Evolutionary conservation across 345 rosid genomes (phyloP), one percentile per base, ranked within the genome.

Genomic region (Aurinia saxatilis): DNA sequence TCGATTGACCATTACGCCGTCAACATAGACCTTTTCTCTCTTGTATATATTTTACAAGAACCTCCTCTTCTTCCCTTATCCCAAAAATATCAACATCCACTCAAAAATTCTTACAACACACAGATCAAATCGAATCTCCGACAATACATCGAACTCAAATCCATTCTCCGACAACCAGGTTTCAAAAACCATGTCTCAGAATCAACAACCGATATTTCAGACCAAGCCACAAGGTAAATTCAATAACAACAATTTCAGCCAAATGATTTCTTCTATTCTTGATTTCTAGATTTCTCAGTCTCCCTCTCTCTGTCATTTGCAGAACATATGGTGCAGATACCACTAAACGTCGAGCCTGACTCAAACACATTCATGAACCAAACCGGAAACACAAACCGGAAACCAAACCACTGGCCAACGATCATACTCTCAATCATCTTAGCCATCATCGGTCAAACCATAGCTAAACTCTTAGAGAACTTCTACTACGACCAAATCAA

Each of bases 351-450:
- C 54, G 70, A 71, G 35, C 75, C 57, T 10, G 70, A 57, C 14
- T 50, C 66, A 41, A 21, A 54, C 37, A 42, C 66, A 8, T 35
- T 52, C 27, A 50, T 35, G 9, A 68, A 68, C 65, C 66, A 59
- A 50, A 50, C 52, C 47, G 73, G 12, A 8, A 53, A 13, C 29
- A 6, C 57, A 35, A 69, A 46, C 58, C 51, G 64, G 38, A 70
- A 71, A 57, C 74, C 63, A 54, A 71, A 71, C 60, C 75, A 71
- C 1, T 72, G 76, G 76, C 60, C 66, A 11, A 72, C 71, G 12
- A 66, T 72, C 11, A 10, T 34, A 10, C 14, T 72, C 63, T 72
- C 67, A 4, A 38, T 45, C 62, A 37, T 65, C 52, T 66, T 72
- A 63, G 62, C 31, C n/a, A 58, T 72, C 50, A 2, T 46, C 0